Percentiles rank a stretch among this genome's conserved stretches.
Conservation (phyloP, 2,329 filamentous ascomycete species). For the Ascochyta clinopodiicola region DNA sequence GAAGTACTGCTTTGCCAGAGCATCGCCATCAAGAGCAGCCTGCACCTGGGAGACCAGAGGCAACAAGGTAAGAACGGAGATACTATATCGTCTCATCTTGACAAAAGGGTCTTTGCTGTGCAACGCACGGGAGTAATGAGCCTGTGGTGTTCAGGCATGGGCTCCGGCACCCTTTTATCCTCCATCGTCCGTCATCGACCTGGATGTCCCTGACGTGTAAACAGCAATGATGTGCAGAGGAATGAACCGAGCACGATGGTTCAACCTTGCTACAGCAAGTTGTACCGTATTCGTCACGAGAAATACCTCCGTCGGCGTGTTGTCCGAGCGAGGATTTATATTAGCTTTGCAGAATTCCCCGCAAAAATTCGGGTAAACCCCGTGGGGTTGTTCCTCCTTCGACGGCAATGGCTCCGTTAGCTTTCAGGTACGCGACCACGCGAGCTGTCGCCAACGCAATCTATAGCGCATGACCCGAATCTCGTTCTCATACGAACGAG, state of each 20-base stretch:
- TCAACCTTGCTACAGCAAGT: conserved; percentile 4
- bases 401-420: background rate
- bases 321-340: conserved; percentile 14
- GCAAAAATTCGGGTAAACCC: conserved; percentile 10
- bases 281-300: background rate
- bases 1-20: conserved; percentile 44
- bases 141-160: background rate
- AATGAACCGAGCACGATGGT: background rate
- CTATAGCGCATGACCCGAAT: background rate
- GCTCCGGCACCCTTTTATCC: background rate
- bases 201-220: background rate
- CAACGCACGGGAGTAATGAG: background rate
- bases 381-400: conserved; percentile 1
- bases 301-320: conserved; percentile 2
- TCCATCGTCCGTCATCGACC: background rate
- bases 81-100: conserved; percentile 1
- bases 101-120: background rate
- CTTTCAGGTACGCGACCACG: background rate
- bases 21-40: conserved; percentile 34
- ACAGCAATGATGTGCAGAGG: conserved; percentile 8
- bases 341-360: conserved; percentile 14
- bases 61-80: conserved; percentile 1
- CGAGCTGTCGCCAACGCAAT: background rate
- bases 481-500: background rate
- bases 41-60: conserved; percentile 7